Evolutionary conservation across 31 red algal species (phyloP).

Genomic region (Porphyra umbilicalis): DNA sequence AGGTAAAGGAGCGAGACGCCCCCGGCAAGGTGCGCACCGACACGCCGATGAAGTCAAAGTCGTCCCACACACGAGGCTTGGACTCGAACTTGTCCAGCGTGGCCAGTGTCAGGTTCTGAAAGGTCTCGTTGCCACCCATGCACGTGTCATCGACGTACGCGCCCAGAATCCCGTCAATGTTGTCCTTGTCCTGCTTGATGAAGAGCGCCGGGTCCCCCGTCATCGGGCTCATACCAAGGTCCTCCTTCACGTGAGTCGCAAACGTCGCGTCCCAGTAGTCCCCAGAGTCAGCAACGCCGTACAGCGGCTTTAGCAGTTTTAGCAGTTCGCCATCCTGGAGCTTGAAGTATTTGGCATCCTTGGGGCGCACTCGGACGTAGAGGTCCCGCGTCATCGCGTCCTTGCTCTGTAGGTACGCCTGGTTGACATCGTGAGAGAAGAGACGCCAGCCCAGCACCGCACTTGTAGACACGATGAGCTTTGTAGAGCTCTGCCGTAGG

Average conservation of each 20-base stretch:
- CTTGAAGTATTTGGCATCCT: conserved; percentile 16
- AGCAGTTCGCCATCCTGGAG: background rate
- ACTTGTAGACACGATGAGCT: conserved; percentile 6
- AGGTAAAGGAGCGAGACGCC: too few relatives aligned
- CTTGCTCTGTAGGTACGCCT: conserved; percentile 31
- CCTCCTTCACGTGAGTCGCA: conserved; percentile 1
- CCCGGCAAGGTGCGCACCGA: too few relatives aligned
- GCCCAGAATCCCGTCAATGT: conserved; percentile 2
- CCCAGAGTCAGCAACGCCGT: conserved; percentile 11
- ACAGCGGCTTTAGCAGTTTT: conserved; percentile 17
- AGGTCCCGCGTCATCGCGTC: conserved; percentile 11
- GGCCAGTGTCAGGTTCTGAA: background rate
- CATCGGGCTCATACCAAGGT: conserved; percentile 11
- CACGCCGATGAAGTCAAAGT: too few relatives aligned
- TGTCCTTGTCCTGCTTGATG: conserved; percentile 1
- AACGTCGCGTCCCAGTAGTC: conserved; percentile 24
- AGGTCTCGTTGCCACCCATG: background rate
- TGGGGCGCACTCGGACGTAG: conserved; percentile 4
- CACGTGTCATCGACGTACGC: conserved; percentile 11
- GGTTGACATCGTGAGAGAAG: conserved; percentile 13
- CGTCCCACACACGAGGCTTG: too few relatives aligned
- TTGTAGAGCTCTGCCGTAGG: conserved; percentile 8
- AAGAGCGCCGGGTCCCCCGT: conserved; percentile 16
- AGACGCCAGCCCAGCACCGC: conserved; percentile 1
- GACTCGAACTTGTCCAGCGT: conserved; percentile 7